Conservation (phyloP, 768 basidiomycete genomes). For the Rhodosporidiobolus sp. region DNA sequence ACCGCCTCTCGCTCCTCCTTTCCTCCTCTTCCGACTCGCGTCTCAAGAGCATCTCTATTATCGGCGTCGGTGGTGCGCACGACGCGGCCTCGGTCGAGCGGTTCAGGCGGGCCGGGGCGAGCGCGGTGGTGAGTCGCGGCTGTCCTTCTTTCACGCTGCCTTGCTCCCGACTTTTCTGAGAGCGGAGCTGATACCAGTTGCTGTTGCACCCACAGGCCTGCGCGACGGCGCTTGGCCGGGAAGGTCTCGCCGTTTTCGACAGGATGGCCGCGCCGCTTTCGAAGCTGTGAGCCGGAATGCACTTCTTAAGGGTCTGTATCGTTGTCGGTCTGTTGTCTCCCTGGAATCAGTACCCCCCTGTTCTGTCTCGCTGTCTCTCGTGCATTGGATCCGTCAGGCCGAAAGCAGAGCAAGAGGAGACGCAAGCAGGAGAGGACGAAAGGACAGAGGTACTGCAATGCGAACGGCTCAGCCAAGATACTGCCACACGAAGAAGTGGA, state of each 20-base stretch:
- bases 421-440: neutral
- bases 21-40: slow-evolving; percentile 51
- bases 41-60: slow-evolving; percentile 58
- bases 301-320: neutral
- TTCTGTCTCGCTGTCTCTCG: neutral
- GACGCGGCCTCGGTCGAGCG: slow-evolving; percentile 60
- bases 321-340: neutral
- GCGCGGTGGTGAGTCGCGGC: slow-evolving; percentile 53
- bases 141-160: neutral
- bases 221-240: slow-evolving; percentile 56
- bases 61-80: slow-evolving; percentile 81
- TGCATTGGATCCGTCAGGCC: no score
- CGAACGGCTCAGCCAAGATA: slow-evolving; percentile 69
- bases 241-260: slow-evolving; percentile 53
- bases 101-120: slow-evolving; percentile 73
- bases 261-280: slow-evolving; percentile 13
- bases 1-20: slow-evolving; percentile 59
- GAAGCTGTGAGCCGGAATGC: neutral
- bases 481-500: slow-evolving; percentile 98
- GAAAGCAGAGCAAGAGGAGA: neutral
- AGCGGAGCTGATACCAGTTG: neutral
- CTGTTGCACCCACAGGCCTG: slow-evolving; percentile 50
- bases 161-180: neutral
- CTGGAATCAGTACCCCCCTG: neutral
- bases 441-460: neutral